Evolutionary conservation across 1,284 basidiomycete genomes (phyloP), one percentile per base, ranked within the genome.

Genomic region (Trametes versicolor): DNA sequence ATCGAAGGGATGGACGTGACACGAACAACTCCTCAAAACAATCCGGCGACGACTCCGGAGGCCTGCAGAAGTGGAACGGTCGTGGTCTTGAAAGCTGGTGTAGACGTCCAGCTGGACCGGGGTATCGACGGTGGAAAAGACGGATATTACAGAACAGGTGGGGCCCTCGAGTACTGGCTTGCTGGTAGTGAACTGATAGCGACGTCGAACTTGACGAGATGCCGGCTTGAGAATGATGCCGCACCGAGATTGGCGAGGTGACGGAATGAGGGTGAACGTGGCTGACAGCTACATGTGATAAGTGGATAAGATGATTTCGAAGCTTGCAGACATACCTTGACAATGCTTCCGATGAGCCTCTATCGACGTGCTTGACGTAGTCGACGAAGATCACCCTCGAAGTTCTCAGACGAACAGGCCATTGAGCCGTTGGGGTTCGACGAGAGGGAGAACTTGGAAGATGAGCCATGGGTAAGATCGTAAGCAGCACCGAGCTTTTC

Each of bases 51-150:
- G 39, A 51, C 49, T 49, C 47, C 47, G 12, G 39, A 21, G 47
- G 25, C 29, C 13, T 12, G 12, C 13, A 37, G 29, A n/a, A 29
- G 47, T 17, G 19, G 13, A 21, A 10, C 36, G 12, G 32, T 58
- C 10, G 23, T 39, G 21, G 56, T 48, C 47, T 58, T 49, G 56
- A 49, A 37, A 49, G 36, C 47, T 23, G 29, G 3, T 19, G 48
- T 50, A 39, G 49, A 41, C 37, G 25, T 41, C 36, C 25, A 23
- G 48, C 58, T 21, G 48, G 58, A 59, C 48, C 37, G n/a, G 7
- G n/a, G 19, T 13, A 13, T 48, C 39, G 55, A 48, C 39, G n/a
- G 32, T 17, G 8, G 17, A 8, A 23, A 41, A 13, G 3, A 37
- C 10, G 7, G 12, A 19, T 21, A 19, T 39, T 23, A 21, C 21